Conservation (phyloP, 2,329 filamentous ascomycete genomes). For the Gaeumannomyces tritici region DNA sequence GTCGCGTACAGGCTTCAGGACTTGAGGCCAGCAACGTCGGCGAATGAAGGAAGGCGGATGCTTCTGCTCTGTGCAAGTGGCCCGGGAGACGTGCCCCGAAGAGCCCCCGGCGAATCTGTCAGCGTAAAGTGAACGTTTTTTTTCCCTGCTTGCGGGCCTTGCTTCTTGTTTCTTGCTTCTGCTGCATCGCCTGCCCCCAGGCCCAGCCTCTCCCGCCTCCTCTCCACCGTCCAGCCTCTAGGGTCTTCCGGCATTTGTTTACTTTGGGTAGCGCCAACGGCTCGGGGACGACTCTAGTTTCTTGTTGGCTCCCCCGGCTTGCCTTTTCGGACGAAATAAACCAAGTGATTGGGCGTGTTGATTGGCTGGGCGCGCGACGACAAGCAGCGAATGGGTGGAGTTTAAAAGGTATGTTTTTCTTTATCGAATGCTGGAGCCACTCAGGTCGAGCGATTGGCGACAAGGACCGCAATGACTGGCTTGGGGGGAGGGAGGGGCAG, state of each 20-base stretch:
- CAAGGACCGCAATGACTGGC: conserved; percentile 1
- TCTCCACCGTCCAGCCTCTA: no score
- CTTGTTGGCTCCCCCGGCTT: neutral
- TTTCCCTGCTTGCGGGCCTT: no score
- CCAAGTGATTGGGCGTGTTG: conserved; percentile 19
- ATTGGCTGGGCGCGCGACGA: conserved; percentile 16
- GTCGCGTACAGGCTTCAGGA: no score
- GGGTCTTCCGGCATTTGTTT: neutral
- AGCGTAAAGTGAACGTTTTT: no score
- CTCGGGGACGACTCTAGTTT: neutral
- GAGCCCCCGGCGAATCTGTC: no score
- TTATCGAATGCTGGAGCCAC: conserved; percentile 7
- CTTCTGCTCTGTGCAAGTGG: no score
- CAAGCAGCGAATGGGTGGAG: conserved; percentile 20
- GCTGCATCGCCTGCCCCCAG: no score
- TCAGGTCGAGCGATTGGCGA: conserved; percentile 4
- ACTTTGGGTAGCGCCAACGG: neutral
- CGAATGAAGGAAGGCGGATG: no score
- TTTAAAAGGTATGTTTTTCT: conserved; percentile 11
- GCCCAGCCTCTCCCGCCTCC: no score
- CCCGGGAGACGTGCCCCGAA: no score
- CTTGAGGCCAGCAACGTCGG: no score
- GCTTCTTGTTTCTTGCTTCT: no score
- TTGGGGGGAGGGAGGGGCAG: neutral
- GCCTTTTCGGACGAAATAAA: conserved; percentile 3